A percentile compares a stretch with the other conserved stretches of the same genome.
These are phyloP conservation scores for Lumnitzera littorea DNA, from an alignment of 345 rosid genomes.

Conservation along the genomic window DNA sequence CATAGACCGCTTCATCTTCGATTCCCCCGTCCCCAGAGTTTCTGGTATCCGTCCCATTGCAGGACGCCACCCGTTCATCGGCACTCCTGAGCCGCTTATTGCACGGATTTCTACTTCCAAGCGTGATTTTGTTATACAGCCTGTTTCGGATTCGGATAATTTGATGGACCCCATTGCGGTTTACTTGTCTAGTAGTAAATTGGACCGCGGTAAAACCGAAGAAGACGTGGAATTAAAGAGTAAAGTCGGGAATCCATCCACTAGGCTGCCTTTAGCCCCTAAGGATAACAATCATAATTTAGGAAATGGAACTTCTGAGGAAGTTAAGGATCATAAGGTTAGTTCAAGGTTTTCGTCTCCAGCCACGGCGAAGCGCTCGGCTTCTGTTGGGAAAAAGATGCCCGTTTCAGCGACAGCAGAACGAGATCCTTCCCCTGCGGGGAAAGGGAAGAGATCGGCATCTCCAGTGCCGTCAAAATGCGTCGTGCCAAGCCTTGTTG, in stretches of 20 bases:
- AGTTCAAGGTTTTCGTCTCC: conserved; percentile 80
- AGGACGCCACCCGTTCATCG: conserved; percentile 83
- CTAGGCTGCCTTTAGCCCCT: conserved; percentile 5
- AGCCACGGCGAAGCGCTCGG: conserved; percentile 50
- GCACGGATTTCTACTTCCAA: conserved; percentile 68
- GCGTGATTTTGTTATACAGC: conserved; percentile 79
- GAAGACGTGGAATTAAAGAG: conserved; percentile 11
- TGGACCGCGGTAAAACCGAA: conserved; percentile 6
- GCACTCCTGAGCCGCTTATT: conserved; percentile 74
- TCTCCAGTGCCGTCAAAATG: conserved; percentile 92
- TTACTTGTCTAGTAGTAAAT: conserved; percentile 28
- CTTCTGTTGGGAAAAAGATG: conserved; percentile 43
- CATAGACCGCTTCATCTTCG: conserved; percentile 73
- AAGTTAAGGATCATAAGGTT: conserved; percentile 21
- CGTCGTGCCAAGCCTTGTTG: conserved; percentile 73
- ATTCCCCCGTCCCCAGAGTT: conserved; percentile 78
- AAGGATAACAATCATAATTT: neutral
- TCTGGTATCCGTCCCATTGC: conserved; percentile 78
- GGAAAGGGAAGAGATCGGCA: conserved; percentile 73
- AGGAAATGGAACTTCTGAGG: conserved; percentile 5
- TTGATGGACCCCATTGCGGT: conserved; percentile 69
- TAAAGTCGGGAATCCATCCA: conserved; percentile 12
- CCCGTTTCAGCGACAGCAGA: conserved; percentile 21
- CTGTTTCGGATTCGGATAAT: conserved; percentile 67
- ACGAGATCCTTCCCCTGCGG: conserved; percentile 69